Evolutionary conservation across 805 yeast genomes (phyloP).

Genomic region (Metschnikowia dekortorum): DNA sequence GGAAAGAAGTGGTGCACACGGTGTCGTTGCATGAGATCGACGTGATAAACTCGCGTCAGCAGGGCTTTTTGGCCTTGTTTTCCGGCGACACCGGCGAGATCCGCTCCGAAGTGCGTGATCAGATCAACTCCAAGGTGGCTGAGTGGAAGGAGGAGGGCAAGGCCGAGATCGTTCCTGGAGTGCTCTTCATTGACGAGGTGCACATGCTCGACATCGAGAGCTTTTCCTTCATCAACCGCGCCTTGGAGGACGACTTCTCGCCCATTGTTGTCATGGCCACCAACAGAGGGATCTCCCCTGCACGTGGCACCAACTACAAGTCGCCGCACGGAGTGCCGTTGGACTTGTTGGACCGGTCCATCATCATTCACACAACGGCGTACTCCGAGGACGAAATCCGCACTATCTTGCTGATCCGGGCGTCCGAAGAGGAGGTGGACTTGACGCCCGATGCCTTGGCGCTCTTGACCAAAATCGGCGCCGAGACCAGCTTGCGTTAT

Average conservation of each 20-base stretch:
- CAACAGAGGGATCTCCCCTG: slow-evolving; percentile 89
- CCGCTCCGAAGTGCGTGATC: slow-evolving; percentile 90
- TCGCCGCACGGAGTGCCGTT: slow-evolving; percentile 98
- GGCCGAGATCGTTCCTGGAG: slow-evolving; percentile 97
- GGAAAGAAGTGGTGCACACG: slow-evolving; percentile 94
- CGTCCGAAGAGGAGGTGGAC: slow-evolving; percentile 91
- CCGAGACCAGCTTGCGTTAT: slow-evolving; percentile 86
- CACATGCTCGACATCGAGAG: slow-evolving; percentile 98
- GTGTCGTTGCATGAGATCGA: slow-evolving; percentile 98
- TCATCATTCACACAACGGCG: slow-evolving; percentile 80
- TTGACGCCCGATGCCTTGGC: slow-evolving; percentile 78
- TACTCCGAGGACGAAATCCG: slow-evolving; percentile 81
- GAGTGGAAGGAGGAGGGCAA: slow-evolving; percentile 99
- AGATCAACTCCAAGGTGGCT: slow-evolving; percentile 92
- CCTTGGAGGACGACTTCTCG: slow-evolving; percentile 92
- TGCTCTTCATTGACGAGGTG: slow-evolving; percentile 93
- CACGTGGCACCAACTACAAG: slow-evolving; percentile 89
- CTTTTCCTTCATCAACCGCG: slow-evolving; percentile 91
- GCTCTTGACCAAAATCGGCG: slow-evolving; percentile 82
- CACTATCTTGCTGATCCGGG: slow-evolving; percentile 81
- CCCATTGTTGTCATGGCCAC: slow-evolving; percentile 98
- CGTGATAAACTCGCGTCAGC: slow-evolving; percentile 95
- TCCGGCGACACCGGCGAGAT: slow-evolving; percentile 98
- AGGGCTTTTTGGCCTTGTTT: slow-evolving; percentile 92
- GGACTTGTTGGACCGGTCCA: slow-evolving; percentile 89